A percentile compares a stretch with the other conserved stretches of the same genome.
Conservation (phyloP, 1,284 basidiomycete species). For the Coriolopsis trogii region DNA sequence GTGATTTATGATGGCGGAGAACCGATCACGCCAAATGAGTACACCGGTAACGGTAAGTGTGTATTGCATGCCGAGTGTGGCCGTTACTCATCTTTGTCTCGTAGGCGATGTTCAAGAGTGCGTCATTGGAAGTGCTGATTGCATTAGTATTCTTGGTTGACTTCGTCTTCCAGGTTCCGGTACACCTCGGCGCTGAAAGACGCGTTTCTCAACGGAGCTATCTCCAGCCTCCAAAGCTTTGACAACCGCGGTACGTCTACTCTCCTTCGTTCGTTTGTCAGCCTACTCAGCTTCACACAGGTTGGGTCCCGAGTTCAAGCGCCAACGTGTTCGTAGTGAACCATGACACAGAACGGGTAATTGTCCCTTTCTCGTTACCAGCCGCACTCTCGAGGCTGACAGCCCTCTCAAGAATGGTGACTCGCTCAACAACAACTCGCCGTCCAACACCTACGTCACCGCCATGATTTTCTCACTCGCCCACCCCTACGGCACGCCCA, state of each 20-base stretch:
- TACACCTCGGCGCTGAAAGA: constrained; percentile 55
- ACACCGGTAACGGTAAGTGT: constrained; percentile 50
- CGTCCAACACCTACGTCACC: constrained; percentile 63
- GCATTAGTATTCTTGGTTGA: background rate
- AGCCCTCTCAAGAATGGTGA: constrained; percentile 43
- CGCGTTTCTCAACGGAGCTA: constrained; percentile 54
- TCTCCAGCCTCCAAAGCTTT: constrained; percentile 56
- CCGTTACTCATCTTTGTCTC: background rate
- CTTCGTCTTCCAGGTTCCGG: constrained; percentile 52
- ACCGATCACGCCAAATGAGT: constrained; percentile 57
- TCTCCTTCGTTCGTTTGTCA: background rate
- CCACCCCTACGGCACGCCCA: constrained; percentile 68
- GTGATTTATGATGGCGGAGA: constrained; percentile 56
- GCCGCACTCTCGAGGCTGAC: background rate
- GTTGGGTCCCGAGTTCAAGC: constrained; percentile 54
- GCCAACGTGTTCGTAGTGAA: constrained; percentile 73
- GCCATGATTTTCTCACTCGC: constrained; percentile 68
- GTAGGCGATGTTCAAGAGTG: constrained; percentile 70
- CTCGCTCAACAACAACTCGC: constrained; percentile 61
- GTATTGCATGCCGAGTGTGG: background rate
- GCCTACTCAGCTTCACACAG: constrained; percentile 31
- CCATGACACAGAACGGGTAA: constrained; percentile 70
- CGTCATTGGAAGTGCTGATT: constrained; percentile 25
- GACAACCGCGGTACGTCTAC: constrained; percentile 48
- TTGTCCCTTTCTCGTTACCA: constrained; percentile 13